A percentile compares a stretch with the other conserved stretches of the same genome.
phyloP scores from a whole-genome alignment of 495 filamentous ascomycete genomes.

The Annulohypoxylon stygium region DNA sequence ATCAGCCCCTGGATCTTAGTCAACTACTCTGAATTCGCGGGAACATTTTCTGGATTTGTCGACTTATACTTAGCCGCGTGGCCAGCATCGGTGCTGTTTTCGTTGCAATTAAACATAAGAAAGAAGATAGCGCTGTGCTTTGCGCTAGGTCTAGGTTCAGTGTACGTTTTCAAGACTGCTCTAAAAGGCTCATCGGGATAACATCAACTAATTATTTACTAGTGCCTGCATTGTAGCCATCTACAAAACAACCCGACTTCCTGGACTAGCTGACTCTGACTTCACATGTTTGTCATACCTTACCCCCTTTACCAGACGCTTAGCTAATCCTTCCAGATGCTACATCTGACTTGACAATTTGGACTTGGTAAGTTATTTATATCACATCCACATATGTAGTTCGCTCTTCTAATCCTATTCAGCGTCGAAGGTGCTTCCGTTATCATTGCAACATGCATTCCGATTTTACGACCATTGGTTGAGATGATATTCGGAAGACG shows the following conservation, averaged over 20 bases:
- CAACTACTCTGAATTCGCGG: slow-evolving; percentile 58
- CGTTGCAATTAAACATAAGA: slow-evolving; percentile 58
- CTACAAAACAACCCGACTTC: slow-evolving; percentile 61
- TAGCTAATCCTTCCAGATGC: slow-evolving; percentile 40
- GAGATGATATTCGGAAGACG: slow-evolving; percentile 45
- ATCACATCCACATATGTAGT: background rate
- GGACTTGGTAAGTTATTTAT: slow-evolving; percentile 57
- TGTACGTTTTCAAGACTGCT: slow-evolving; percentile 51
- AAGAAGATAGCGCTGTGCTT: slow-evolving; percentile 63
- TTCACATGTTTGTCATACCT: slow-evolving; percentile 55
- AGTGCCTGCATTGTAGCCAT: slow-evolving; percentile 47
- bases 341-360: slow-evolving; percentile 58
- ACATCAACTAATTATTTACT: background rate
- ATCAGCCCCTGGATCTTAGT: slow-evolving; percentile 54
- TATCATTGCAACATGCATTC: slow-evolving; percentile 65
- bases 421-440: slow-evolving; percentile 63
- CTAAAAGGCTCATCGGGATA: background rate
- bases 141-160: slow-evolving; percentile 61
- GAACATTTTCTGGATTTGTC: slow-evolving; percentile 59
- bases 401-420: background rate
- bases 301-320: background rate
- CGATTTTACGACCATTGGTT: slow-evolving; percentile 59
- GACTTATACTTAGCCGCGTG: slow-evolving; percentile 66
- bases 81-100: slow-evolving; percentile 58
- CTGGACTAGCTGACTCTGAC: slow-evolving; percentile 53